These are phyloP conservation scores for Pyrenochaeta sp. DNA, from an alignment of 2,329 filamentous ascomycete species.

Conservation along the genomic window DNA sequence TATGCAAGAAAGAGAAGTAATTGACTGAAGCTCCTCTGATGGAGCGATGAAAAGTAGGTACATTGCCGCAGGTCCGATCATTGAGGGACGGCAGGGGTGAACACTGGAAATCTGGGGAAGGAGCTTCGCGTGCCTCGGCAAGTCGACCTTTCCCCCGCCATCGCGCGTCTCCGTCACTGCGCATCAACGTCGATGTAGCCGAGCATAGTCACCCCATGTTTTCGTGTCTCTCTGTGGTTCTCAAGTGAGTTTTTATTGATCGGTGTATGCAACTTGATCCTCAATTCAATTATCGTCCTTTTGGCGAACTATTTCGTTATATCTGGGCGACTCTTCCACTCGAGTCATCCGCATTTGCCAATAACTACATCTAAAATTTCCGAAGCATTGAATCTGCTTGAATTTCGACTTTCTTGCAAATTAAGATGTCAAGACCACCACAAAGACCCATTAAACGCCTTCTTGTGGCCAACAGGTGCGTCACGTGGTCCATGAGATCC, in stretches of 20 bases:
- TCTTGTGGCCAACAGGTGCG: conserved; percentile 62
- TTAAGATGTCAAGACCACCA: conserved; percentile 32
- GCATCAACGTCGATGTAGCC: neutral
- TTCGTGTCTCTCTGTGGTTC: too few relatives aligned
- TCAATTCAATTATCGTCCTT: neutral
- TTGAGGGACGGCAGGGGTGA: conserved; percentile 4
- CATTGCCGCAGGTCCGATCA: conserved; percentile 20
- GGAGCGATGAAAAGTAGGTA: conserved; percentile 20
- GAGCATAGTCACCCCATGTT: too few relatives aligned
- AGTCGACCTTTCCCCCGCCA: conserved; percentile 28
- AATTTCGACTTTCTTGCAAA: too few relatives aligned
- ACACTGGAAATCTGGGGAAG: conserved; percentile 23
- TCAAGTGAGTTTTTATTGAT: too few relatives aligned
- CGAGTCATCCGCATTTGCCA: conserved; percentile 14
- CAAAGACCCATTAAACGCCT: conserved; percentile 57
- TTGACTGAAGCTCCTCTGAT: conserved; percentile 12
- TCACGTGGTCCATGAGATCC: too few relatives aligned
- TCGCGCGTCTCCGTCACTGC: conserved; percentile 9
- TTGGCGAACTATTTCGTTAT: neutral
- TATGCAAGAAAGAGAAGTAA: neutral
- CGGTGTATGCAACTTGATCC: neutral
- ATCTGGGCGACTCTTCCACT: conserved; percentile 9
- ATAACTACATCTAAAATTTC: neutral
- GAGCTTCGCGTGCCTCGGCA: conserved; percentile 41
- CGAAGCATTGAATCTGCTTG: too few relatives aligned